A percentile compares a stretch with the other conserved stretches of the same genome.
Evolutionary conservation across 495 filamentous ascomycete species (phyloP).

Genomic region (Darksidea phi): DNA sequence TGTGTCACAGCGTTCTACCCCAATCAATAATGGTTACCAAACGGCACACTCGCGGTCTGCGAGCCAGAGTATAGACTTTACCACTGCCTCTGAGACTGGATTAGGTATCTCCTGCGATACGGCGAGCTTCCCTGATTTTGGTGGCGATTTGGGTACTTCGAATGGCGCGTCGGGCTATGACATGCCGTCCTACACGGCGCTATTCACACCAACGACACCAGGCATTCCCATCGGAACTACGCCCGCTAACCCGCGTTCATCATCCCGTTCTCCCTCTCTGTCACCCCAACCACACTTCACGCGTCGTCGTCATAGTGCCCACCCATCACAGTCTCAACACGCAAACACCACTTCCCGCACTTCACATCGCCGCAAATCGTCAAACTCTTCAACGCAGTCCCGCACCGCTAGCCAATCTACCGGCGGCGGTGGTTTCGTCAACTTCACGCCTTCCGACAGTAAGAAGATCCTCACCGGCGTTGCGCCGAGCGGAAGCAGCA

Average conservation of each 20-base stretch:
- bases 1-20: background rate
- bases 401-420: background rate
- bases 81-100: constrained; percentile 6
- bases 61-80: constrained; percentile 6
- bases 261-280: constrained; percentile 20
- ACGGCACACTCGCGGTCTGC: constrained; percentile 3
- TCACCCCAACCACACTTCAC: constrained; percentile 19
- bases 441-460: constrained; percentile 83
- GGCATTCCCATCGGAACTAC: constrained; percentile 6
- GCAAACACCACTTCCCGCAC: background rate
- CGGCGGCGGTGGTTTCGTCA: constrained; percentile 68
- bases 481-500: constrained; percentile 83
- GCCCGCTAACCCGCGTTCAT: background rate
- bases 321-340: background rate
- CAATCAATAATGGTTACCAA: too few species aligned
- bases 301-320: constrained; percentile 9
- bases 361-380: constrained; percentile 18
- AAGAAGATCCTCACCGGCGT: constrained; percentile 82
- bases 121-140: constrained; percentile 4
- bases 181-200: background rate
- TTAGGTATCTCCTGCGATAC: constrained; percentile 31
- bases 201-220: background rate
- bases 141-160: background rate
- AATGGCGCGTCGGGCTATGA: constrained; percentile 17
- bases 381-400: constrained; percentile 6